These are phyloP conservation scores for Blepharisma japonicum DNA, from an alignment of 73 alveolate species.

Conservation along the genomic window DNA sequence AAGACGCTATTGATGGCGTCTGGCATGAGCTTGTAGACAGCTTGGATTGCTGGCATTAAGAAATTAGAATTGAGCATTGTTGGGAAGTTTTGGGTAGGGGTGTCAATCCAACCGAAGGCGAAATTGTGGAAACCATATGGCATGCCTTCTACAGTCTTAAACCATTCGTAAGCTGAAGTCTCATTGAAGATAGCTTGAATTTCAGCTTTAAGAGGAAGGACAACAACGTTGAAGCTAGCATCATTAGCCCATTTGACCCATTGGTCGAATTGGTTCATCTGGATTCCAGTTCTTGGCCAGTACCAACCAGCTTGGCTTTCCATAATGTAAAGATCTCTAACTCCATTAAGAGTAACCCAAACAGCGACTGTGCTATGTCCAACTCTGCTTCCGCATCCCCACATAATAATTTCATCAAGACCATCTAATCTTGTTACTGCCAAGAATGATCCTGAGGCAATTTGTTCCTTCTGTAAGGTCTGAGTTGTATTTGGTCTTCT, in stretches of 20 bases:
- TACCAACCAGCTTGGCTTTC: constrained; percentile 95
- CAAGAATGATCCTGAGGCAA: constrained; percentile 84
- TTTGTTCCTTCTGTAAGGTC: constrained; percentile 60
- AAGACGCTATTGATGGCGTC: constrained; percentile 51
- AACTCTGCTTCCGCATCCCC: constrained; percentile 87
- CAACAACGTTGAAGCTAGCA: constrained; percentile 92
- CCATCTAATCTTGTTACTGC: constrained; percentile 89
- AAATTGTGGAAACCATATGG: constrained; percentile 92
- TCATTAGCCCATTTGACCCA: constrained; percentile 90
- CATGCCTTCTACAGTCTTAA: constrained; percentile 71
- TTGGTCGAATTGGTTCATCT: constrained; percentile 74
- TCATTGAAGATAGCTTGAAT: constrained; percentile 73
- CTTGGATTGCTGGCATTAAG: constrained; percentile 49
- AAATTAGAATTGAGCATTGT: constrained; percentile 63
- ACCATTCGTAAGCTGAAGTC: constrained; percentile 77
- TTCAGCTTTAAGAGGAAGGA: constrained; percentile 88
- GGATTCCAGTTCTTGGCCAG: constrained; percentile 89
- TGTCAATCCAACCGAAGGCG: constrained; percentile 91
- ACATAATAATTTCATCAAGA: constrained; percentile 86
- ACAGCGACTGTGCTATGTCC: constrained; percentile 89
- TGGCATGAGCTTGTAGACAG: constrained; percentile 62
- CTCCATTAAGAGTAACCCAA: constrained; percentile 64
- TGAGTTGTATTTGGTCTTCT: constrained; percentile 58
- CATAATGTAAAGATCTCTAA: constrained; percentile 66
- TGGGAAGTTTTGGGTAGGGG: constrained; percentile 77